phyloP scores from a whole-genome alignment of 2,329 filamentous ascomycete genomes.

The Pseudogymnoascus sp. region DNA sequence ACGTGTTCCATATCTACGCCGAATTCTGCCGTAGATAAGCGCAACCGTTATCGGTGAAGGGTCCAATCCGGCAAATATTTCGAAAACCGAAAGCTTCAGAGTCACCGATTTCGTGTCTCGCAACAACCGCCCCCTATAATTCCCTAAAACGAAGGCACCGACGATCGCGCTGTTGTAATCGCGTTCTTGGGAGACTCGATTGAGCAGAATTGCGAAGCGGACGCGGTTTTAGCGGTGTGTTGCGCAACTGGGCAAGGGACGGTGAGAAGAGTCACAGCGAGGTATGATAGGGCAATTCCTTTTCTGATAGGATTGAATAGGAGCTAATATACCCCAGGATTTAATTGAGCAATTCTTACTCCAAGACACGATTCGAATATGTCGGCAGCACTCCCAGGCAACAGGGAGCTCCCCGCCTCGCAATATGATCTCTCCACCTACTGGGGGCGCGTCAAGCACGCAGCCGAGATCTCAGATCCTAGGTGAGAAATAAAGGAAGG shows the following conservation, averaged over 20 bases:
- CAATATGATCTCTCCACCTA: constrained; percentile 91
- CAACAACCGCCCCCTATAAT: background rate
- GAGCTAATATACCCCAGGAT: background rate
- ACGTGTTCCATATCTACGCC: background rate
- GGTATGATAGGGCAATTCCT: background rate
- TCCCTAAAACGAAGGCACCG: background rate
- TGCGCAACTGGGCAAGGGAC: background rate
- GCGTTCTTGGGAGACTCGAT: background rate
- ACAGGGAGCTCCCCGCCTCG: constrained; percentile 78
- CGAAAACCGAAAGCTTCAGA: background rate
- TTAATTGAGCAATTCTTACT: background rate
- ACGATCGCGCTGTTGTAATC: background rate
- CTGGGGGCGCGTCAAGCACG: constrained; percentile 87
- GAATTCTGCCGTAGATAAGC: background rate
- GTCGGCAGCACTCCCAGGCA: constrained; percentile 58
- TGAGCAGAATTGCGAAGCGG: background rate
- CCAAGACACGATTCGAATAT: constrained; percentile 31
- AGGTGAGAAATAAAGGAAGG: constrained; percentile 53
- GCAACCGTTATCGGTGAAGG: constrained; percentile 2
- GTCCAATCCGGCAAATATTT: constrained; percentile 1
- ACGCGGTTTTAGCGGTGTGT: background rate
- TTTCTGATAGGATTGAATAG: background rate
- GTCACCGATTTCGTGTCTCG: background rate
- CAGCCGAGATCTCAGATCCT: constrained; percentile 83
- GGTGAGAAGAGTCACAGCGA: background rate